Percentiles rank a stretch among this genome's conserved stretches.
phyloP scores from a whole-genome alignment of 345 rosid species.

The Brassica carinata region DNA sequence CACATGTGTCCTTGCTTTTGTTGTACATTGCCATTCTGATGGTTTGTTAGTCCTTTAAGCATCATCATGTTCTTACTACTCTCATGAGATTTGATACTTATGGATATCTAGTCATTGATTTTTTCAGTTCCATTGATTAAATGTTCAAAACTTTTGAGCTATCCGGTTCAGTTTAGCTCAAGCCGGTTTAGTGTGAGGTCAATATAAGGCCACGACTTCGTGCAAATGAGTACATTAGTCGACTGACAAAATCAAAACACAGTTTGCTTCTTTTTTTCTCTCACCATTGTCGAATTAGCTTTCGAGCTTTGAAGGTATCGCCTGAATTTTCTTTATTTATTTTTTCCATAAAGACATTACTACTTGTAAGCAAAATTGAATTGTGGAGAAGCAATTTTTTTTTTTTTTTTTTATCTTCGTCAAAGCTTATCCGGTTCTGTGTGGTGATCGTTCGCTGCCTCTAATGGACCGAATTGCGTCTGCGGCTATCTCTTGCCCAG shows the following conservation, averaged over 20 bases:
- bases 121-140: no score
- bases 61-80: not conserved
- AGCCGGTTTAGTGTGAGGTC: conserved; percentile 10
- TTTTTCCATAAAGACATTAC: no score
- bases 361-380: no score
- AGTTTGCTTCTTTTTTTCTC: not conserved
- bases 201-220: conserved; percentile 19
- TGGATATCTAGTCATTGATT: no score
- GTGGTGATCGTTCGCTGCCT: no score
- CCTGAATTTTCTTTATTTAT: no score
- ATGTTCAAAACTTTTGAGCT: no score
- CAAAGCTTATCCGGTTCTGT: not conserved
- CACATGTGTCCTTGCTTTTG: conserved; percentile 16
- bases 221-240: not conserved
- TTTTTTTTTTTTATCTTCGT: no score
- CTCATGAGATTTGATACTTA: not conserved
- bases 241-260: no score
- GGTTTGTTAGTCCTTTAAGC: conserved; percentile 4
- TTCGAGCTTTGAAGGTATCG: not conserved
- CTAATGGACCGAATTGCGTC: conserved; percentile 51
- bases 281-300: conserved; percentile 8
- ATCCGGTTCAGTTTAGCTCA: not conserved
- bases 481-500: conserved; percentile 43
- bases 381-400: no score
- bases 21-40: conserved; percentile 30